Conservation (phyloP, 179 eudicot genomes). For the Actinidia chinensis region DNA sequence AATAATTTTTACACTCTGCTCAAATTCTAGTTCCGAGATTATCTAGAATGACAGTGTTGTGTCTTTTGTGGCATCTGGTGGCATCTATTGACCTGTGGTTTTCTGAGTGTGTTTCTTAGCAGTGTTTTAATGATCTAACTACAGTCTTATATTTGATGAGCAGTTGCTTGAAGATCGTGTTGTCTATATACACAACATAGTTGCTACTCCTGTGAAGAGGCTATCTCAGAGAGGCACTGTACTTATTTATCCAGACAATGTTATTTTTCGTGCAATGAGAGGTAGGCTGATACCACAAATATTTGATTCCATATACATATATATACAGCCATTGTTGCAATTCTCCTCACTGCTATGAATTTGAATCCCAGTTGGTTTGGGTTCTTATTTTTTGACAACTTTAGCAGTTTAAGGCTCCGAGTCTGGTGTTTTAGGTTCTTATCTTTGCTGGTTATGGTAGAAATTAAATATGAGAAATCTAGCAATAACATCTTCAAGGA, state of each 20-base stretch:
- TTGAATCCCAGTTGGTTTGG: not conserved
- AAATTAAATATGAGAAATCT: no score
- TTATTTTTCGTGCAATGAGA: constrained; percentile 58
- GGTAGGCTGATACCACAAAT: constrained; percentile 47
- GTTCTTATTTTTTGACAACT: not conserved
- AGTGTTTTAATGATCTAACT: constrained; percentile 14
- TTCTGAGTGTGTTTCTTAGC: not conserved
- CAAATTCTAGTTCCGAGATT: constrained; percentile 53
- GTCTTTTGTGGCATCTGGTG: constrained; percentile 51
- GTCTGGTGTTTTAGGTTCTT: no score
- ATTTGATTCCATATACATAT: not conserved
- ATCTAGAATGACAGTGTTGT: constrained; percentile 49
- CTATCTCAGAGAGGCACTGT: constrained; percentile 72
- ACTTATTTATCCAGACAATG: constrained; percentile 63
- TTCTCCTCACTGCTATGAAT: constrained; percentile 1
- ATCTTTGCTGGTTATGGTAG: no score
- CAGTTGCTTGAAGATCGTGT: constrained; percentile 78
- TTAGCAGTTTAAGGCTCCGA: not conserved
- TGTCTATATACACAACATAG: constrained; percentile 48
- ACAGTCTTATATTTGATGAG: not conserved
- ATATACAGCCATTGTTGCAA: not conserved
- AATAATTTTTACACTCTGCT: constrained; percentile 44
- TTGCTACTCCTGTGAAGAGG: constrained; percentile 65
- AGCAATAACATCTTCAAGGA: no score
- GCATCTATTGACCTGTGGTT: constrained; percentile 21